Evolutionary conservation across 129 eudicot genomes (phyloP).

Genomic region (Chrysanthemum seticuspe): DNA sequence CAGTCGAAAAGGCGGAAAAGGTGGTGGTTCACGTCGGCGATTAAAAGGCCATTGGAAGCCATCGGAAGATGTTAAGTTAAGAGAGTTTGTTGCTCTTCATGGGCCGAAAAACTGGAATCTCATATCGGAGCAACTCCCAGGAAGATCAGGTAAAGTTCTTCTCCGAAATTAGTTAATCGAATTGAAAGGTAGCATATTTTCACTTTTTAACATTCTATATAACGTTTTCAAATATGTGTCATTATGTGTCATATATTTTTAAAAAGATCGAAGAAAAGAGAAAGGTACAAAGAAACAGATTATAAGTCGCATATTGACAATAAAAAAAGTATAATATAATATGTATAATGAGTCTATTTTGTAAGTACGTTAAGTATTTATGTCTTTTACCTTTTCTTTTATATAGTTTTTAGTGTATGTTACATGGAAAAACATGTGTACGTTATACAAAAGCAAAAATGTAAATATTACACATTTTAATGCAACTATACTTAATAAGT

Average conservation of each 20-base stretch:
- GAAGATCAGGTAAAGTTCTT: slow-evolving; percentile 48
- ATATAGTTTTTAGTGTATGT: neutral
- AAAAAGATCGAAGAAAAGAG: too few relatives aligned
- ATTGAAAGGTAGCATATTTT: neutral
- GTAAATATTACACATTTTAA: neutral
- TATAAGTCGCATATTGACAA: too few relatives aligned
- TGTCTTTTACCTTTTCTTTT: too few relatives aligned
- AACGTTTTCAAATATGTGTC: neutral
- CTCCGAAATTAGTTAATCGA: neutral
- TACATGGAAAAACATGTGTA: neutral
- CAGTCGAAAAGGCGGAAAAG: slow-evolving; percentile 10
- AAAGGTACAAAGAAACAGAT: too few relatives aligned
- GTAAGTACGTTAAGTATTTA: too few relatives aligned
- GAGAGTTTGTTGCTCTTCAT: slow-evolving; percentile 45
- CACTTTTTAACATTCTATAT: neutral
- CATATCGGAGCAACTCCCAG: slow-evolving; percentile 47
- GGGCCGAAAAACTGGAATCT: slow-evolving; percentile 63
- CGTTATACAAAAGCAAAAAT: neutral
- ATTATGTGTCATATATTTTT: too few relatives aligned
- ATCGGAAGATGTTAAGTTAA: slow-evolving; percentile 49
- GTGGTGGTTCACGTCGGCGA: slow-evolving; percentile 5
- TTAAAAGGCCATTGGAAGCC: slow-evolving; percentile 57
- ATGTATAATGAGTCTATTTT: too few relatives aligned
- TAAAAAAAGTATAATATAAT: too few relatives aligned
- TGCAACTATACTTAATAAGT: neutral